These are phyloP conservation scores for Candida manassasensis DNA, from an alignment of 805 yeast genomes.

Conservation along the genomic window DNA sequence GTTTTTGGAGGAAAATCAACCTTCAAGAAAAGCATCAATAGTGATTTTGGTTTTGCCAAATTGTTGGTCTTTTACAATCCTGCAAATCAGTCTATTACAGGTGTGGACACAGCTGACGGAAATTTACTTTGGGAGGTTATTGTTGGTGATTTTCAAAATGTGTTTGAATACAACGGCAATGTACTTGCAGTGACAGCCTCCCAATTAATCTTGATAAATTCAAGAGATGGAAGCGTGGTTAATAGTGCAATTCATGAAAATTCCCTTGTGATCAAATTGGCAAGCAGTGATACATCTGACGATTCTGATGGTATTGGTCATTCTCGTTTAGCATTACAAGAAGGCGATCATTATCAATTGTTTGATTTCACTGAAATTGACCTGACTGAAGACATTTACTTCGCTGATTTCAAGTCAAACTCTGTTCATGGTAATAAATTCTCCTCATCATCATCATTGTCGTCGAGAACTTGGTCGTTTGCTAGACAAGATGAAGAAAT, in stretches of 20 bases:
- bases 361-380: neutral
- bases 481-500: conserved; percentile 13
- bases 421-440: conserved; percentile 20
- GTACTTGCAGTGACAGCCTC: conserved; percentile 12
- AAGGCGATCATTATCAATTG: neutral
- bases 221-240: conserved; percentile 15
- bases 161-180: conserved; percentile 12
- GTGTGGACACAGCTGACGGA: conserved; percentile 40
- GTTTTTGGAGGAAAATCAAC: neutral
- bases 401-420: conserved; percentile 3
- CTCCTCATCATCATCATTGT: conserved; percentile 5
- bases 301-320: conserved; percentile 2
- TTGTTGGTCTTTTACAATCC: conserved; percentile 25
- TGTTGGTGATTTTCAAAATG: conserved; percentile 10
- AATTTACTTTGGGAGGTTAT: conserved; percentile 33
- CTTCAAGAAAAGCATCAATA: neutral
- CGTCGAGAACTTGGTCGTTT: conserved; percentile 29
- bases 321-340: neutral
- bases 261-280: conserved; percentile 7
- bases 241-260: conserved; percentile 8
- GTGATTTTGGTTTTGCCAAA: conserved; percentile 30
- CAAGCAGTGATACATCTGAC: conserved; percentile 2
- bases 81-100: conserved; percentile 27
- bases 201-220: conserved; percentile 8
- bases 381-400: conserved; percentile 2